Evolutionary conservation across 1,284 basidiomycete genomes (phyloP), one percentile per base, ranked within the genome.

Genomic region (Anthracocystis walkeri): DNA sequence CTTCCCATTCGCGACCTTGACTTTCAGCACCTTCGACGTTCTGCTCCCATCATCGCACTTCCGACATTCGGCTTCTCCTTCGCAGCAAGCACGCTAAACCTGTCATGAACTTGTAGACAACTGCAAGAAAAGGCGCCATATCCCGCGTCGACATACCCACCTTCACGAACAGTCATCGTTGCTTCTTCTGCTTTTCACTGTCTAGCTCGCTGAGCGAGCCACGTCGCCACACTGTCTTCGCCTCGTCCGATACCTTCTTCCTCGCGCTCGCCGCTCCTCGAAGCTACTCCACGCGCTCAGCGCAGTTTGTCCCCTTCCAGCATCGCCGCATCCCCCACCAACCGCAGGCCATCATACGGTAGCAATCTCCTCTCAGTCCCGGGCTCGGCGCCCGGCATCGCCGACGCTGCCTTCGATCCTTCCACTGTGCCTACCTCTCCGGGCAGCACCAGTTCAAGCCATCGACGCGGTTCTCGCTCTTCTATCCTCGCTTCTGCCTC

Each of bases 391-490:
- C 46, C 65, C 46, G 50, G 40, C 40, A 61, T 46, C 23, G 48
- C 44, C 38, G 57, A 60, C 6, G 41, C 56, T 41, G n/a, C 44
- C 41, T 49, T 45, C 11, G 68, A 42, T 29, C 53, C 33, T 10
- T 51, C 65, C 11, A 53, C 60, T 0, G n/a, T 50, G 18, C 31
- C 31, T 33, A 31, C 23, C 46, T 33, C 61, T n/a, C 55, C 70
- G 42, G 51, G 49, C 12, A 58, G 57, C 44, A 38, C 35, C 35
- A 46, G 7, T 57, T 59, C 60, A 8, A 44, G 53, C 18, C 59
- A 63, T 33, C 65, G 74, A 23, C 74, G 74, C 25, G 62, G 73
- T 23, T 75, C 73, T 16, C 53, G 73, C 35, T 69, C 69, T 11
- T 68, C 74, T 40, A 73, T 73, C 33, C 59, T 76, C 33, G 68